Evolutionary conservation across 192 early-diverging fungal genomes (phyloP), one percentile per base, ranked within the genome.

Genomic region (Coemansia umbellata): DNA sequence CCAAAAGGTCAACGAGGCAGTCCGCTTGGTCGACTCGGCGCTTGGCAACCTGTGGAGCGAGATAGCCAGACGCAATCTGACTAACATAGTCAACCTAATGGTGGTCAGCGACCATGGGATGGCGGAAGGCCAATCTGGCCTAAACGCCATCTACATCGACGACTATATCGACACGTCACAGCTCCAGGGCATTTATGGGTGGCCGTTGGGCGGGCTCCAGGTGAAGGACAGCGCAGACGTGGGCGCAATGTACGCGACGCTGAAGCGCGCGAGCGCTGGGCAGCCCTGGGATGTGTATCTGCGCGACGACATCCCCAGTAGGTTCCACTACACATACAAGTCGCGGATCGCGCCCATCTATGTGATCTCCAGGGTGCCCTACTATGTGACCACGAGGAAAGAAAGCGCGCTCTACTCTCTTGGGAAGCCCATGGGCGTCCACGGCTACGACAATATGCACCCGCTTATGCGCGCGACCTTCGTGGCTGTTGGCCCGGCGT

Each of bases 31-130:
- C 40, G 88, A 90, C 62, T 41, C 57, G 17, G 79, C 84, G 2
- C 43, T 93, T 7, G 82, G 81, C 4, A 64, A 80, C 31, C 72
- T 93, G 26, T 35, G 84, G 32, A 30, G 60, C 0, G 82, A 80
- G n/a, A 52, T 94, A 0, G 71, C 40, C 3, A 43, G 53, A 4
- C 82, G 87, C 24, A 80, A 84, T 39, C 64, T 91, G 49, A 74
- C 80, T 10, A 28, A 81, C 11, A 55, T 78, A 10, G 86, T 91
- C 19, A 87, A 93, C 58, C 30, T 93, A 1, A 53, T 79, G 47
- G 50, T 85, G 35, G 78, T 85, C 27, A 91, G 89, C 58, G 94
- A 97, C 64, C 94, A 97, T 36, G 94, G 94, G 5, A 97, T 97
- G 94, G 58, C 73, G 7, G 49, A 62, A 21, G 54, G 45, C 27